These are phyloP conservation scores for Pterulicium gracile DNA, from an alignment of 1,284 basidiomycete species.

Conservation along the genomic window DNA sequence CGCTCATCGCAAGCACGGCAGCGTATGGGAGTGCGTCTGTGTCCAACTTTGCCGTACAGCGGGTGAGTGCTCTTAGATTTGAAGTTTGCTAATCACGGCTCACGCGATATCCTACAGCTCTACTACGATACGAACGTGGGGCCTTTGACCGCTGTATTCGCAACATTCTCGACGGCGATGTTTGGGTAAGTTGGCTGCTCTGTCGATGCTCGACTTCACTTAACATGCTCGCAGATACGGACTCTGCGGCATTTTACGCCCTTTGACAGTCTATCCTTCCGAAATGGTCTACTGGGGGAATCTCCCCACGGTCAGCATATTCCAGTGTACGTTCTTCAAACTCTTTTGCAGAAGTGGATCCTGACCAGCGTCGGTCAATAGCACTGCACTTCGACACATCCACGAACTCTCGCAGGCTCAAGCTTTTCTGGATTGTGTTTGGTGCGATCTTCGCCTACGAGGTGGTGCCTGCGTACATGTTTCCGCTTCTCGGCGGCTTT, in stretches of 20 bases:
- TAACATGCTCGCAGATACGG: slow-evolving; percentile 32
- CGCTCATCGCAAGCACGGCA: slow-evolving; percentile 51
- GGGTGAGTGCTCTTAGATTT: slow-evolving; percentile 23
- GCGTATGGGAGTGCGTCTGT: slow-evolving; percentile 41
- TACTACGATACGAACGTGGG: slow-evolving; percentile 48
- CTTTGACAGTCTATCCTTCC: slow-evolving; percentile 57
- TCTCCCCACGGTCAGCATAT: slow-evolving; percentile 47
- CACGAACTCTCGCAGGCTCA: slow-evolving; percentile 41
- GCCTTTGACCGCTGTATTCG: slow-evolving; percentile 47
- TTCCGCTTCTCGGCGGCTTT: slow-evolving; percentile 45
- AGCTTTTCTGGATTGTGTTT: slow-evolving; percentile 51
- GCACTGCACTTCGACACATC: slow-evolving; percentile 25
- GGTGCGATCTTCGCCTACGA: slow-evolving; percentile 45
- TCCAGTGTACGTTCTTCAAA: slow-evolving; percentile 34
- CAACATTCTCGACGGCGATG: slow-evolving; percentile 54
- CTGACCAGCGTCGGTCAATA: too few species aligned
- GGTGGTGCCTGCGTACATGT: slow-evolving; percentile 50
- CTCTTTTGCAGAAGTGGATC: too few species aligned
- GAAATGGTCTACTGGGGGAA: slow-evolving; percentile 62
- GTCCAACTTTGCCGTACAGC: slow-evolving; percentile 50
- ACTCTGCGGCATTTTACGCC: slow-evolving; percentile 43
- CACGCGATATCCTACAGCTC: too few species aligned
- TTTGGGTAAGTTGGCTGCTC: slow-evolving; percentile 33
- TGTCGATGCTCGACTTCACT: background rate
- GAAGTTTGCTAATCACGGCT: too few species aligned